Evolutionary conservation across 208 protist species (phyloP).

Genomic region (Leishmania aethiopica): DNA sequence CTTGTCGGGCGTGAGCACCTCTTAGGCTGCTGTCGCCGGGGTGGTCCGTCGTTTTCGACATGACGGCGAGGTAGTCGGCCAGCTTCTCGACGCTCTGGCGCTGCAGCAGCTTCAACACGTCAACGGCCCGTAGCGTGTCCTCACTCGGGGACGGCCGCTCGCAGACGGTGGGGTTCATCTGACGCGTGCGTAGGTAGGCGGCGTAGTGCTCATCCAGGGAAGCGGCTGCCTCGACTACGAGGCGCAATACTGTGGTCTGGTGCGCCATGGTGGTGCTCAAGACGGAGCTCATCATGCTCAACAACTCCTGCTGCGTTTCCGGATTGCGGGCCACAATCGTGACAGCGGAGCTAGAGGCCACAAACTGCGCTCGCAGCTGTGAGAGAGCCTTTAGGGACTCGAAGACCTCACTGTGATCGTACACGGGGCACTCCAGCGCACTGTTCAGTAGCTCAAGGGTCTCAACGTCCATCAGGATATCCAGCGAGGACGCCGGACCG

Average conservation of each 20-base stretch:
- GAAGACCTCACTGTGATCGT: slow-evolving; percentile 15
- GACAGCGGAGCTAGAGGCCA: slow-evolving; percentile 3
- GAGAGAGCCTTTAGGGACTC: slow-evolving; percentile 17
- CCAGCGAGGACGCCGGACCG: slow-evolving; percentile 22
- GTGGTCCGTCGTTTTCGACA: neutral
- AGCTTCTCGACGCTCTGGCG: neutral
- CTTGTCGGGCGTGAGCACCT: neutral
- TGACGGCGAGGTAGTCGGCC: neutral
- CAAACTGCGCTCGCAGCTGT: slow-evolving; percentile 18
- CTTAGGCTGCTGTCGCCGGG: neutral
- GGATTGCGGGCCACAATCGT: slow-evolving; percentile 6
- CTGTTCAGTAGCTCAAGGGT: slow-evolving; percentile 22
- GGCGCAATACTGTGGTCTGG: slow-evolving; percentile 17
- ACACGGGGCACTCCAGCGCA: slow-evolving; percentile 12
- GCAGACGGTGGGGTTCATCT: slow-evolving; percentile 13
- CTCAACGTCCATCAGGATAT: slow-evolving; percentile 28
- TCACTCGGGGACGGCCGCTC: slow-evolving; percentile 9
- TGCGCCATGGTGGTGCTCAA: slow-evolving; percentile 28
- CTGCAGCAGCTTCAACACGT: slow-evolving; percentile 20
- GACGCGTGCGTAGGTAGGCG: slow-evolving; percentile 18
- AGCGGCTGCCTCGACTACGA: neutral
- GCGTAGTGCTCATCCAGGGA: slow-evolving; percentile 7
- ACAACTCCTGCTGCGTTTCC: slow-evolving; percentile 29
- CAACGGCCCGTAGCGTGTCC: slow-evolving; percentile 19
- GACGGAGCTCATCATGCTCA: slow-evolving; percentile 33